Percentiles rank a stretch among this genome's conserved stretches.
phyloP scores from a whole-genome alignment of 1,284 basidiomycete genomes.

The Peniophora sp. region DNA sequence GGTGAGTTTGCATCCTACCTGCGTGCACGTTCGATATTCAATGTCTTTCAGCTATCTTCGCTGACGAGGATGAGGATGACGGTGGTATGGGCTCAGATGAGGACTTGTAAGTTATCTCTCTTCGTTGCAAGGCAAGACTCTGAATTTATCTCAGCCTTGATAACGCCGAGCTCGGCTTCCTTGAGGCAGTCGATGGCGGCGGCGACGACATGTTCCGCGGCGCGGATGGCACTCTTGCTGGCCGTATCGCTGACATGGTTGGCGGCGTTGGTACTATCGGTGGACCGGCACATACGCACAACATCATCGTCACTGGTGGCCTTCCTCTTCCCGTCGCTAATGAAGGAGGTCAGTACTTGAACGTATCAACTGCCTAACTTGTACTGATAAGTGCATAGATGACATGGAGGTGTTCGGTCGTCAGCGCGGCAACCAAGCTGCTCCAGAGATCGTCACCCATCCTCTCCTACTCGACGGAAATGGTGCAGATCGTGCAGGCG shows the following conservation, averaged over 20 bases:
- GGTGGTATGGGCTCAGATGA: constrained; percentile 68
- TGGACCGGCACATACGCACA: constrained; percentile 13
- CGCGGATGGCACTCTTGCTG: constrained; percentile 40
- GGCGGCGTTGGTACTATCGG: constrained; percentile 24
- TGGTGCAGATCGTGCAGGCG: constrained; percentile 33
- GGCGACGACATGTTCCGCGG: constrained; percentile 45
- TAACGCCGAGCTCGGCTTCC: constrained; percentile 39
- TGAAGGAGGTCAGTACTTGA: constrained; percentile 3
- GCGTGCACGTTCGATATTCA: too few species aligned
- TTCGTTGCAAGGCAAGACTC: constrained; percentile 12
- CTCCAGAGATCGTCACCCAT: constrained; percentile 67
- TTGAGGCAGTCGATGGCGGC: constrained; percentile 28
- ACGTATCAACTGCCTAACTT: background rate
- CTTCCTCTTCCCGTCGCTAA: constrained; percentile 8
- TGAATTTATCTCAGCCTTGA: constrained; percentile 13
- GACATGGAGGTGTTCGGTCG: constrained; percentile 58
- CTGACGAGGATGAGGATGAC: constrained; percentile 36
- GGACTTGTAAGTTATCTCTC: constrained; percentile 34
- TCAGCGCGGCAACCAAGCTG: constrained; percentile 37
- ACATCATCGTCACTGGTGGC: constrained; percentile 41
- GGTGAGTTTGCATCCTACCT: too few species aligned
- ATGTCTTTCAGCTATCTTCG: constrained; percentile 12
- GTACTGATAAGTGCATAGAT: constrained; percentile 31
- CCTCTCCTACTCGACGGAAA: constrained; percentile 72
- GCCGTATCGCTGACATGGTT: constrained; percentile 22